A percentile compares a stretch with the other conserved stretches of the same genome.
Conservation (phyloP, 2,329 filamentous ascomycete genomes). For the Colletotrichum tofieldiae region DNA sequence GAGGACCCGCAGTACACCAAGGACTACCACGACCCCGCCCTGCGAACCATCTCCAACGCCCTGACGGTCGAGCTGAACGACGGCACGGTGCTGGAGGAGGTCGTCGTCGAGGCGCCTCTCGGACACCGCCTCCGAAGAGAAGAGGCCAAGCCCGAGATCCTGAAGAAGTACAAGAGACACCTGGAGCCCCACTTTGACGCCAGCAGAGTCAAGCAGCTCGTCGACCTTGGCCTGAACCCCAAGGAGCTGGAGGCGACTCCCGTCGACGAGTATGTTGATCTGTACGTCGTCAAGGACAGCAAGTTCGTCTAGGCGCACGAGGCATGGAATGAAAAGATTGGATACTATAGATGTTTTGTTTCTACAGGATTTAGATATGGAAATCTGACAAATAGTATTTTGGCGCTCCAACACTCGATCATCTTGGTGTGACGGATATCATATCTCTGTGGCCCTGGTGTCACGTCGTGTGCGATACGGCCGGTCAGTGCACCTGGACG, state of each 20-base stretch:
- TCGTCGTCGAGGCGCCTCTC: constrained; percentile 93
- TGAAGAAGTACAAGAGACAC: constrained; percentile 96
- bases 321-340: constrained; percentile 19
- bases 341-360: constrained; percentile 28
- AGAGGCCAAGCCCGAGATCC: constrained; percentile 97
- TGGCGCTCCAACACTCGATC: neutral
- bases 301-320: constrained; percentile 64
- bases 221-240: constrained; percentile 83
- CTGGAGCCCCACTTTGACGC: constrained; percentile 86
- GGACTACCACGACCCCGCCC: constrained; percentile 94
- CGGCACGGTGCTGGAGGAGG: constrained; percentile 91
- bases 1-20: constrained; percentile 95
- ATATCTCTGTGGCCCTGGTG: neutral
- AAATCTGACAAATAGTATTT: constrained; percentile 12
- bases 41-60: constrained; percentile 97
- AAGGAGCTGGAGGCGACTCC: constrained; percentile 84
- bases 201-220: constrained; percentile 84
- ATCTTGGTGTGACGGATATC: neutral
- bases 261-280: constrained; percentile 94
- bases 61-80: constrained; percentile 96
- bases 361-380: constrained; percentile 28
- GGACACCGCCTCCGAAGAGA: constrained; percentile 92
- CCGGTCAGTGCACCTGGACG: constrained; percentile 1
- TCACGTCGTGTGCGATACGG: neutral
- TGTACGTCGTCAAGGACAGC: constrained; percentile 78